Percentiles rank a stretch among this genome's conserved stretches.
Evolutionary conservation across 352 stramenopile species (phyloP).

Genomic region (Phytophthora constricta): DNA sequence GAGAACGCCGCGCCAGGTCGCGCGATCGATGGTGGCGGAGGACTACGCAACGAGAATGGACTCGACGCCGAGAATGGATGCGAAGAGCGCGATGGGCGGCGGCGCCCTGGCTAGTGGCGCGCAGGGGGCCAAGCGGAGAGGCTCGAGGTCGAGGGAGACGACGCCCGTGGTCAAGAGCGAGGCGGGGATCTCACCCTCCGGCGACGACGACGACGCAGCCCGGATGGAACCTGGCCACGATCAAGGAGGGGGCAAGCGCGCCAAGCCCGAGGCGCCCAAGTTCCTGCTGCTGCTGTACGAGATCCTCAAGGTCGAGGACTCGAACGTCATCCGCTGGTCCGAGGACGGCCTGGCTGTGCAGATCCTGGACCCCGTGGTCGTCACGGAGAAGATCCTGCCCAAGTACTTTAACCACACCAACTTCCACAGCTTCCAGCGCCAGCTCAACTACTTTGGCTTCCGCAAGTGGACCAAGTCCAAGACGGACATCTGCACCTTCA

Average conservation of each 20-base stretch:
- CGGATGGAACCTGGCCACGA: constrained; percentile 32
- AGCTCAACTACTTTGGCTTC: constrained; percentile 95
- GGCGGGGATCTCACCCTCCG: neutral
- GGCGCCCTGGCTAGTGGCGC: neutral
- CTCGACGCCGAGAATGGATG: constrained; percentile 19
- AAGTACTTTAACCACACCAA: constrained; percentile 95
- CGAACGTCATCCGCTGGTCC: constrained; percentile 76
- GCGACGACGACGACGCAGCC: constrained; percentile 12
- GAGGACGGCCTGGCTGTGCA: constrained; percentile 77
- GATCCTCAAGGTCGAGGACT: constrained; percentile 81
- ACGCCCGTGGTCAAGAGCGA: neutral
- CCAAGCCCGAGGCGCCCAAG: constrained; percentile 75
- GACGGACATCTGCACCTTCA: constrained; percentile 88
- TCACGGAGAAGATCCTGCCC: constrained; percentile 82
- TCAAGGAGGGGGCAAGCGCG: constrained; percentile 45
- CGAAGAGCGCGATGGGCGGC: constrained; percentile 27
- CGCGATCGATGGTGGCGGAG: constrained; percentile 27
- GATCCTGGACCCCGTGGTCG: constrained; percentile 73
- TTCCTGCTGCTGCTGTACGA: constrained; percentile 84
- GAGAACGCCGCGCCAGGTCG: neutral
- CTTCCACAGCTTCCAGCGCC: constrained; percentile 92
- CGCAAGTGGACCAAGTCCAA: constrained; percentile 88
- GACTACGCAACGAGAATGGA: constrained; percentile 35
- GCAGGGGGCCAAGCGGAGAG: constrained; percentile 23
- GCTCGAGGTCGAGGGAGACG: constrained; percentile 1